Evolutionary conservation across 208 protist genomes (phyloP).

Genomic region (Porcisia hertigi): DNA sequence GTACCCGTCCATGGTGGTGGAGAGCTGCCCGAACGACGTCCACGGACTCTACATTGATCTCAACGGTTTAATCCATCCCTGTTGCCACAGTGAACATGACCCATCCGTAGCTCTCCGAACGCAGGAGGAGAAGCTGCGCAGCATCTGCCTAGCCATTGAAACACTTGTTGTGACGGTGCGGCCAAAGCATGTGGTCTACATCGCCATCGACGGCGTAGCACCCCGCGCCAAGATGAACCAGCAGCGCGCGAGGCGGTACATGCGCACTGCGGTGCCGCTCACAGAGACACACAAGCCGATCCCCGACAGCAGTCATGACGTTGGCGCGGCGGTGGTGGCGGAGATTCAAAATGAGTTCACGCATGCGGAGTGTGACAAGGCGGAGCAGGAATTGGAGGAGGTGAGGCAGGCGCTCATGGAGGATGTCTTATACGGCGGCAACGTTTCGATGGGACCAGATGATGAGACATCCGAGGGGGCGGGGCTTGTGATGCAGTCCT

Average conservation of each 20-base stretch:
- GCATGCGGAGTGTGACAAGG: slow-evolving; percentile 34
- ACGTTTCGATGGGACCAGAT: neutral
- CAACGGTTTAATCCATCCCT: slow-evolving; percentile 98
- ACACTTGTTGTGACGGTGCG: slow-evolving; percentile 93
- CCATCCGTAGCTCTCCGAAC: slow-evolving; percentile 53
- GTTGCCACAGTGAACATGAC: slow-evolving; percentile 95
- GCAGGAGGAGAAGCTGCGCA: slow-evolving; percentile 72
- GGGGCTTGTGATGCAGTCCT: neutral
- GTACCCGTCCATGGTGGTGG: slow-evolving; percentile 67
- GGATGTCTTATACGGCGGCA: slow-evolving; percentile 60
- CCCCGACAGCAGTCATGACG: slow-evolving; percentile 5
- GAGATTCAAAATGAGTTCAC: slow-evolving; percentile 56
- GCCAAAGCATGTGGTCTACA: slow-evolving; percentile 96
- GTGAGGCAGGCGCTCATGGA: slow-evolving; percentile 38
- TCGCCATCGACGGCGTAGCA: slow-evolving; percentile 97
- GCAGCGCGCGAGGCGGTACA: slow-evolving; percentile 95
- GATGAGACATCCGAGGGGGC: neutral
- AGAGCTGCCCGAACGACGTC: slow-evolving; percentile 40
- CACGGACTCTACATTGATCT: slow-evolving; percentile 94
- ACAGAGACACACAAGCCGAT: slow-evolving; percentile 21
- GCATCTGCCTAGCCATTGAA: slow-evolving; percentile 96
- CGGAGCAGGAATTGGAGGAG: slow-evolving; percentile 54
- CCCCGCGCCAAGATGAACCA: slow-evolving; percentile 99
- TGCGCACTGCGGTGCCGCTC: slow-evolving; percentile 49
- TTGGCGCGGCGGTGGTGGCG: slow-evolving; percentile 29